Percentiles rank a stretch among this genome's conserved stretches.
phyloP scores from a whole-genome alignment of 805 yeast genomes.

The Lipomyces yamanashiensis region DNA sequence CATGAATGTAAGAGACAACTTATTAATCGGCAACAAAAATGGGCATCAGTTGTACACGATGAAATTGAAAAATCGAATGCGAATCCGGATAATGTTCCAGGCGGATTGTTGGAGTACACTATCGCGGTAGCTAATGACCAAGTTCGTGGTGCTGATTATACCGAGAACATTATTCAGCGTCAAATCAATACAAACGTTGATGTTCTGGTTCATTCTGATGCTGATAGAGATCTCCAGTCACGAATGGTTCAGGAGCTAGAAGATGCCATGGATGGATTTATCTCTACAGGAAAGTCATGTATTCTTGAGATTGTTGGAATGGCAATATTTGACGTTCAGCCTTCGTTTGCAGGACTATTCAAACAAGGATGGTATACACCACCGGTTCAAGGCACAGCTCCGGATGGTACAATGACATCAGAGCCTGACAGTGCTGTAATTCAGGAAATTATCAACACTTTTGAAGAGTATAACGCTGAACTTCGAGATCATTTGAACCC shows the following conservation, averaged over 20 bases:
- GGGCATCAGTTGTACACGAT: conserved; percentile 56
- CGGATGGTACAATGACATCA: conserved; percentile 14
- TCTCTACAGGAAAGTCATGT: conserved; percentile 70
- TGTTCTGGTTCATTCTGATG: conserved; percentile 33
- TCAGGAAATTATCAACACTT: conserved; percentile 68
- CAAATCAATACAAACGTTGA: conserved; percentile 56
- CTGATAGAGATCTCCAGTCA: conserved; percentile 20
- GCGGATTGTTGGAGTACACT: conserved; percentile 79
- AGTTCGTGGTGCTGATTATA: conserved; percentile 67
- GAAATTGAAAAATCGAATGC: conserved; percentile 54
- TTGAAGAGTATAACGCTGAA: conserved; percentile 75
- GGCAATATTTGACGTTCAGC: conserved; percentile 71
- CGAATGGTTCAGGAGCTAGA: conserved; percentile 48
- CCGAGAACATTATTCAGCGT: conserved; percentile 71
- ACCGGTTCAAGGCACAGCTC: conserved; percentile 41
- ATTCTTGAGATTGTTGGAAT: conserved; percentile 61
- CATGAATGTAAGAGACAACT: conserved; percentile 69
- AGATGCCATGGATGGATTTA: conserved; percentile 77
- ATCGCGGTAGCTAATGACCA: conserved; percentile 87
- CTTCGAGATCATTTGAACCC: conserved; percentile 58
- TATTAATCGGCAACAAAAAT: conserved; percentile 63
- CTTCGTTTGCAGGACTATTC: conserved; percentile 65
- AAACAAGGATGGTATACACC: conserved; percentile 71
- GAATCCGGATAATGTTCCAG: conserved; percentile 55
- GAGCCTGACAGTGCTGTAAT: conserved; percentile 43